Base-by-base conservation (phyloP, 2,329 filamentous ascomycete genomes). In the Coleophoma crateriformis region DNA sequence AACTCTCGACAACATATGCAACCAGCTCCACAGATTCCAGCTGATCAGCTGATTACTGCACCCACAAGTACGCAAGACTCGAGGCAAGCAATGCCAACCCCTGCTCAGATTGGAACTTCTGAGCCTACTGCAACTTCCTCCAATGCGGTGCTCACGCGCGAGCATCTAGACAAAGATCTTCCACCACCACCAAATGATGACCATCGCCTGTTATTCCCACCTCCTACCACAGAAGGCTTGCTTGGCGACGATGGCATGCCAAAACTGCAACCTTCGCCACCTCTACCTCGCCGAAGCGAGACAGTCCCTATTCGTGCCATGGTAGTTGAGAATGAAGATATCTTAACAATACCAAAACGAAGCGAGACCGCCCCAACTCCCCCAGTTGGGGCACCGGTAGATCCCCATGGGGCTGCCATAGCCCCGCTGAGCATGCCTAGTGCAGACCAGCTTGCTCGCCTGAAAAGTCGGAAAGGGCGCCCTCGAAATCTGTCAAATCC, bases 401-500 rank as follows among this genome's bases (percentile, higher is more conserved):
- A 40, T 17, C 20, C 32, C 38, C 19, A 11, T 33, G 35, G 45
- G 41, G 33, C 33, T 27, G 15, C 8, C 15, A 15, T 45, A 11
- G 22, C 20, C 11, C 44, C 46, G 13, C 40, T 58, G 40, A 45
- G 53, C 13, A 41, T 57, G 27, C 62, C 63, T 15, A 64, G 55
- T 46, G 51, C 62, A 1, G 58, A 60, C 45, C 61, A 64, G 49
- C 44, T 65, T 19, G 58, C 58, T 39, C 59, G 62, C 22, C 54
- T 65, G 12, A 62, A 62, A 17, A 62, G 58, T 45, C 61, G 63
- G 4, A 59, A 50, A 53, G 60, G 58, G n/a, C 59, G 61, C 14
- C 48, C 51, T 7, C 19, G 34, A 14, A 22, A 47, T 13, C 42
- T 64, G 3, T 52, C 46, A n/a, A 59, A 64, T 54, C 61, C 58